phyloP scores from a whole-genome alignment of 257 asterid genomes.

The Gynochthodes officinalis region DNA sequence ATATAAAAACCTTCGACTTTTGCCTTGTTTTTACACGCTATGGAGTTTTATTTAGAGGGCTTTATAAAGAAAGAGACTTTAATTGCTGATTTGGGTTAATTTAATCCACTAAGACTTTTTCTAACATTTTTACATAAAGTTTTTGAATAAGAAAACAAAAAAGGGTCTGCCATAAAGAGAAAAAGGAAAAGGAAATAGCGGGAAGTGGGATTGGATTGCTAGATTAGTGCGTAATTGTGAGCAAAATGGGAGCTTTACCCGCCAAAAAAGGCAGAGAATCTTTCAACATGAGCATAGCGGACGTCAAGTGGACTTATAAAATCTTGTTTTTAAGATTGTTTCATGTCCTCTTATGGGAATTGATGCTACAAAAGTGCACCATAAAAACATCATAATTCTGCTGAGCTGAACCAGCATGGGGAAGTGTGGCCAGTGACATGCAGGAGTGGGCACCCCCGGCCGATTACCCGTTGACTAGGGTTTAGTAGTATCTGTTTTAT shows the following conservation, averaged over 20 bases:
- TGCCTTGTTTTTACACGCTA: not conserved
- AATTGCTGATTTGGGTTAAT: not conserved
- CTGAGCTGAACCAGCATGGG: constrained; percentile 29
- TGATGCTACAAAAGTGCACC: constrained; percentile 30
- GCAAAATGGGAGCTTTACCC: constrained; percentile 18
- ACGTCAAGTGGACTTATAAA: constrained; percentile 25
- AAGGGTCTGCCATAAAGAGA: not conserved
- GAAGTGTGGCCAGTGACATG: constrained; percentile 26
- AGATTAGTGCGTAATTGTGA: constrained; percentile 13
- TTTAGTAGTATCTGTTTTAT: not conserved
- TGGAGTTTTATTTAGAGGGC: not conserved
- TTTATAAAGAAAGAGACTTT: not conserved
- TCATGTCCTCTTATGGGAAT: constrained; percentile 30
- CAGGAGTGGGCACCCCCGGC: constrained; percentile 31
- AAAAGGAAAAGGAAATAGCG: constrained; percentile 13
- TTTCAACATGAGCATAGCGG: constrained; percentile 26
- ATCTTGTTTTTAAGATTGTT: not conserved
- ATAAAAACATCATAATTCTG: not conserved
- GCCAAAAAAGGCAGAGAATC: constrained; percentile 29
- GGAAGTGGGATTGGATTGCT: constrained; percentile 25
- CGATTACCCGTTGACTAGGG: constrained; percentile 40
- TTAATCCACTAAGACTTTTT: not conserved
- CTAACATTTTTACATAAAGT: not conserved
- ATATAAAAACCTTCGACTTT: not conserved
- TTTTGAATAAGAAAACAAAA: not conserved